Evolutionary conservation across 495 filamentous ascomycete genomes (phyloP), one percentile per base, ranked within the genome.

Genomic region (Parmelia sp.): DNA sequence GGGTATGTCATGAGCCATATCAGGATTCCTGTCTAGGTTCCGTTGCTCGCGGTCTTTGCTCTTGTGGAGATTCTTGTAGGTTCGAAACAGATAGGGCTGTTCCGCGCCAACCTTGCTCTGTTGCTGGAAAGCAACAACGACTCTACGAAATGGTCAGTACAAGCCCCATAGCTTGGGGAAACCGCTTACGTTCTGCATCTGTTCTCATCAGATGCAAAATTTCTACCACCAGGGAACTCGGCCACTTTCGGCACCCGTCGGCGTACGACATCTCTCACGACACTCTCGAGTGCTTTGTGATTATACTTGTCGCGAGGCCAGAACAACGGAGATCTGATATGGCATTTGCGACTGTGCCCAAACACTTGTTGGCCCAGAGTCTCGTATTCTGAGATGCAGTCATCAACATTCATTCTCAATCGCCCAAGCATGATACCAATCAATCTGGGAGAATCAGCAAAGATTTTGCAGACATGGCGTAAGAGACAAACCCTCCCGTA

Each of bases 371-470:
- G 71, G 15, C 78, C 77, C 45, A 83, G 76, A 27, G 71, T 62
- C 27, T 72, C 64, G 61, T 84, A 84, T 19, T 80, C 76, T 19
- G 73, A 69, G 44, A 83, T 73, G 59, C 77, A 82, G 64, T 83
- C 77, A 17, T 79, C 73, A 14, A 83, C 75, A 4, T 74, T 78
- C 80, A 84, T 83, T 36, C 77, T 73, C 15, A 84, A 69, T 19
- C 82, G 71, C 2, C 80, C 81, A 14, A 85, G 74, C 74, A 84
- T 78, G 31, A 83, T 83, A 3, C 79, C 76, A 61, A 85, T 83
- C 2, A 85, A 70, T 15, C 51, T 81, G 14, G 77, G n/a, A 55
- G 2, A 40, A 5, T 64, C 45, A 58, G 60, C 35, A 23, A 7
- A 33, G 5, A 6, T n/a, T 42, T 15, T 23, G 3, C 9, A 33